phyloP scores from a whole-genome alignment of 495 filamentous ascomycete species.

The Penicillium crystallinum region DNA sequence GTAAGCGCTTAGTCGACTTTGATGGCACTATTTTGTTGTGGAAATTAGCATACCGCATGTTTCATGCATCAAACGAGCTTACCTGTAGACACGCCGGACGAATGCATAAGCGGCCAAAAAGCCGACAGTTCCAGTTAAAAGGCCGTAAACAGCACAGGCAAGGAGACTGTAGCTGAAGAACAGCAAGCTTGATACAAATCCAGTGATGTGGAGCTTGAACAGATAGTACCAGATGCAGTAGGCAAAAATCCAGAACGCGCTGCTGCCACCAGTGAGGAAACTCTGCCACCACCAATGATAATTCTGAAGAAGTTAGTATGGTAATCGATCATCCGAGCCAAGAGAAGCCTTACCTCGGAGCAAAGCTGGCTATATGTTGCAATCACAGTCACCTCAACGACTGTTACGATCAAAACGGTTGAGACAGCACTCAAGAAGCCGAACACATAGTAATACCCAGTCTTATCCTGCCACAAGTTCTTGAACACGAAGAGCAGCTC shows the following conservation, averaged over 20 bases:
- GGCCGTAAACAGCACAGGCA: slow-evolving; percentile 77
- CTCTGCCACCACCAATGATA: slow-evolving; percentile 97
- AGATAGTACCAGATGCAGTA: slow-evolving; percentile 88
- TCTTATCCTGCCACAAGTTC: slow-evolving; percentile 89
- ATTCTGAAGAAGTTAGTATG: slow-evolving; percentile 51
- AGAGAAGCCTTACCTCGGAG: slow-evolving; percentile 50
- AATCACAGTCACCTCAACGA: slow-evolving; percentile 86
- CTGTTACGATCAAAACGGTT: slow-evolving; percentile 68
- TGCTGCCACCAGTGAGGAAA: slow-evolving; percentile 76
- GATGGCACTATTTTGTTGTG: slow-evolving; percentile 25
- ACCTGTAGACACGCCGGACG: slow-evolving; percentile 85
- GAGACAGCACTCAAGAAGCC: slow-evolving; percentile 79
- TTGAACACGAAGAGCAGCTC: slow-evolving; percentile 91
- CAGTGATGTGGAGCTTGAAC: slow-evolving; percentile 75
- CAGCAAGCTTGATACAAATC: slow-evolving; percentile 72
- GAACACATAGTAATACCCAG: slow-evolving; percentile 92
- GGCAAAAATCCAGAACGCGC: slow-evolving; percentile 77
- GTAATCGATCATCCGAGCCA: background rate
- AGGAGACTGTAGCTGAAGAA: slow-evolving; percentile 84
- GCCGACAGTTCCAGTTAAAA: slow-evolving; percentile 82
- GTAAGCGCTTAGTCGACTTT: slow-evolving; percentile 34
- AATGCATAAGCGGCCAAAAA: slow-evolving; percentile 87
- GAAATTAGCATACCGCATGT: background rate
- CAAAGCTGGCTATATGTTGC: slow-evolving; percentile 84
- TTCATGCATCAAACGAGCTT: slow-evolving; percentile 22